phyloP scores from a whole-genome alignment of 1,139 yeast species.

The Magnusiomyces ingens region DNA sequence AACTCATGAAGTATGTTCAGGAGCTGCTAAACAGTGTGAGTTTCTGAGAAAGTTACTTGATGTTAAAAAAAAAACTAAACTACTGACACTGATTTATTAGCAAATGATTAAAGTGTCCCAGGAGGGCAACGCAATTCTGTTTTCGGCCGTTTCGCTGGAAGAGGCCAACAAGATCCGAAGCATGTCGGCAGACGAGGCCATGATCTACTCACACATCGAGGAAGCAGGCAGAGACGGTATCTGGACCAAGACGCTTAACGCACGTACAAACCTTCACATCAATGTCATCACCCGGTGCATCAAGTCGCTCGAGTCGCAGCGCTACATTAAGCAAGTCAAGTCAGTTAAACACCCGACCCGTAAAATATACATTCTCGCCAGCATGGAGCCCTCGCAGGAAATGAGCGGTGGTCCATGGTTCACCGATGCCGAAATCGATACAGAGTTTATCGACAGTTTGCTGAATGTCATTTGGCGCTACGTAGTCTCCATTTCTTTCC shows the following conservation, averaged over 20 bases:
- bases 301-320: constrained; percentile 73
- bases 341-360: constrained; percentile 94
- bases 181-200: constrained; percentile 83
- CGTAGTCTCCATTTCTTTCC: constrained; percentile 68
- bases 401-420: constrained; percentile 99
- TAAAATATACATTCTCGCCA: constrained; percentile 90
- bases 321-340: constrained; percentile 84
- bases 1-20: constrained; percentile 24
- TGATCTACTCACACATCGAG: constrained; percentile 85
- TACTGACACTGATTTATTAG: constrained; percentile 3
- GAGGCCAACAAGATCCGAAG: constrained; percentile 44
- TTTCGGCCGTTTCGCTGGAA: constrained; percentile 50
- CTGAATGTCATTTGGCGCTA: constrained; percentile 83
- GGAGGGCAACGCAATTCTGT: constrained; percentile 58
- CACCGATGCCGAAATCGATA: constrained; percentile 89
- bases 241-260: constrained; percentile 92
- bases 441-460: constrained; percentile 83
- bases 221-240: constrained; percentile 89
- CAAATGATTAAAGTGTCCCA: constrained; percentile 64
- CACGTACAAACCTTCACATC: constrained; percentile 87
- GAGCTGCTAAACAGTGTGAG: constrained; percentile 25
- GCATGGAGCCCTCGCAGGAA: constrained; percentile 87
- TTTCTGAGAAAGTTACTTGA: neutral
- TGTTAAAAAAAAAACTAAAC: neutral
- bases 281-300: constrained; percentile 83